Evolutionary conservation across 192 early-diverging fungal genomes (phyloP).

Genomic region (Coemansia sp.): DNA sequence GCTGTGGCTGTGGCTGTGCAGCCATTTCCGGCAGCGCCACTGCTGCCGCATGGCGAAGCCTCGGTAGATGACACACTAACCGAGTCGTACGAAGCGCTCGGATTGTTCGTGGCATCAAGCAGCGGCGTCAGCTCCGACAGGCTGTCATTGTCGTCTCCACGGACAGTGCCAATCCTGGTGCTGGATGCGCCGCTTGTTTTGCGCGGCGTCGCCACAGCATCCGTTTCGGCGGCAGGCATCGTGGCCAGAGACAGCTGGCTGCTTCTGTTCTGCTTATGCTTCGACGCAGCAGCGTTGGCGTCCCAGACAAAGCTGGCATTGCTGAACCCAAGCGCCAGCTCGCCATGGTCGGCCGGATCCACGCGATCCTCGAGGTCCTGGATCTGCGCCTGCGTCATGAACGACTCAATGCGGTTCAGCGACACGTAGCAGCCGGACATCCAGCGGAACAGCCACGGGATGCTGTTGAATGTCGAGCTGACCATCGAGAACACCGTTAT

Average conservation of each 20-base stretch:
- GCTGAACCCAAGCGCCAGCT: slow-evolving; percentile 33
- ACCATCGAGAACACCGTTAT: slow-evolving; percentile 74
- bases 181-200: neutral
- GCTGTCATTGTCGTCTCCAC: neutral
- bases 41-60: neutral
- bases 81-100: neutral
- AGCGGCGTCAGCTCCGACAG: slow-evolving; percentile 15
- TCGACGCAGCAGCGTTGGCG: neutral
- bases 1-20: no score
- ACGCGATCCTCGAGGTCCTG: slow-evolving; percentile 54
- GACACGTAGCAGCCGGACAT: slow-evolving; percentile 67
- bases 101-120: neutral
- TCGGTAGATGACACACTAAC: slow-evolving; percentile 2
- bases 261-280: neutral
- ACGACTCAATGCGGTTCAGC: slow-evolving; percentile 70
- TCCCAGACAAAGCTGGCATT: slow-evolving; percentile 49
- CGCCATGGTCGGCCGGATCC: slow-evolving; percentile 5
- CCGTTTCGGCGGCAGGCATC: neutral
- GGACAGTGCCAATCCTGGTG: neutral
- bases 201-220: neutral
- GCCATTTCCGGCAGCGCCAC: no score
- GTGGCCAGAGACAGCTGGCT: neutral
- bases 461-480: slow-evolving; percentile 62
- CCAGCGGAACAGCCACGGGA: slow-evolving; percentile 62
- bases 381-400: slow-evolving; percentile 73